phyloP scores from a whole-genome alignment of 2,329 filamentous ascomycete species.

The Pseudofabraea citricarpa region DNA sequence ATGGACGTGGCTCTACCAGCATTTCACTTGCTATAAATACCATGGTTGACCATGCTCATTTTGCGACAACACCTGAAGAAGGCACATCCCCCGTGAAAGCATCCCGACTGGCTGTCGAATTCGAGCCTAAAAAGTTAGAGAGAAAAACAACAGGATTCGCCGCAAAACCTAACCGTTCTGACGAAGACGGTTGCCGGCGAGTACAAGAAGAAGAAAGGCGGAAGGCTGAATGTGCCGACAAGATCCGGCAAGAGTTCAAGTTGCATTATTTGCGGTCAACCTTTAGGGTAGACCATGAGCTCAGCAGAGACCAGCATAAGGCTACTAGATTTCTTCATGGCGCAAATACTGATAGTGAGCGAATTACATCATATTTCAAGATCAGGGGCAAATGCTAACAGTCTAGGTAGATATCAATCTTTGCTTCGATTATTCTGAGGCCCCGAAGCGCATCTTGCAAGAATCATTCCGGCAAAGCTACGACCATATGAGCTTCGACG shows the following conservation, averaged over 20 bases:
- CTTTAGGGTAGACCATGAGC: neutral
- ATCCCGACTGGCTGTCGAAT: neutral
- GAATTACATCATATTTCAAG: neutral
- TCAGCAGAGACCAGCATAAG: neutral
- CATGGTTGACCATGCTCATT: neutral
- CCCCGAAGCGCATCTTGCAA: neutral
- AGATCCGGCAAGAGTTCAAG: neutral
- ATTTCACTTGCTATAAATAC: neutral
- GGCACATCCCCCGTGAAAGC: neutral
- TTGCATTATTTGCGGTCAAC: neutral
- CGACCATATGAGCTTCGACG: slow-evolving; percentile 22
- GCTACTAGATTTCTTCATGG: neutral
- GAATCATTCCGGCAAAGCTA: slow-evolving; percentile 1
- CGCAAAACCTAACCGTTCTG: neutral
- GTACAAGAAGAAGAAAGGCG: neutral
- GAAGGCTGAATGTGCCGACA: neutral
- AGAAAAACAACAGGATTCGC: neutral
- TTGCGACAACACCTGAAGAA: neutral
- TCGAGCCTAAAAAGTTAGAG: neutral
- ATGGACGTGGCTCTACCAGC: neutral
- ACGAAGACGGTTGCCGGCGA: neutral
- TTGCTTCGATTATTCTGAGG: neutral
- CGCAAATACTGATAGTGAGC: neutral
- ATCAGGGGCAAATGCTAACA: neutral
- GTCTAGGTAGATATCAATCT: neutral